phyloP scores from a whole-genome alignment of 2,329 filamentous ascomycete genomes.

The Aureobasidium sp. region DNA sequence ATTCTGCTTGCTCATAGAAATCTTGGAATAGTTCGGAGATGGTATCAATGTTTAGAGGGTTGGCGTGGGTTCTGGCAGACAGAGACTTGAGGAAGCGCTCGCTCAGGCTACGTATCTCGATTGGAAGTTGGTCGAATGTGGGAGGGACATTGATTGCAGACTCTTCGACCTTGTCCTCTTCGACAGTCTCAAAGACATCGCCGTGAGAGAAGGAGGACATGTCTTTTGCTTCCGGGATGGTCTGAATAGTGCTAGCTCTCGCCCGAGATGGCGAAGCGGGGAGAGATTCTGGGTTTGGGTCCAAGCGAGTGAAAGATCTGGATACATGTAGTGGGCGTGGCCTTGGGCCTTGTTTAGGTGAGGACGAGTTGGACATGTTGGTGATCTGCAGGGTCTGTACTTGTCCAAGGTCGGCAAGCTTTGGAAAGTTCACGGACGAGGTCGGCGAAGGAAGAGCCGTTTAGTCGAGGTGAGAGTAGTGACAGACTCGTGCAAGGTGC shows the following conservation, averaged over 20 bases:
- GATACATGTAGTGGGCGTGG: constrained; percentile 12
- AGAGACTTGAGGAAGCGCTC: constrained; percentile 92
- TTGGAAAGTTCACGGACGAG: neutral
- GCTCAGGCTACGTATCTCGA: constrained; percentile 83
- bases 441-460: neutral
- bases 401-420: neutral
- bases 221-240: constrained; percentile 38
- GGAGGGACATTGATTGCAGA: constrained; percentile 43
- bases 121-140: constrained; percentile 81
- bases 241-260: constrained; percentile 42
- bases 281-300: constrained; percentile 28
- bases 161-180: constrained; percentile 24
- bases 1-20: constrained; percentile 76
- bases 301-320: constrained; percentile 44
- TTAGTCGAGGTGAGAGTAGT: neutral
- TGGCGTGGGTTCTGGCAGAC: constrained; percentile 75
- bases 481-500: neutral
- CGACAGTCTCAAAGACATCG: constrained; percentile 32
- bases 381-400: constrained; percentile 1
- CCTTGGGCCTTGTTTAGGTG: neutral
- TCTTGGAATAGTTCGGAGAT: constrained; percentile 87
- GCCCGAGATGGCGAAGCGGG: constrained; percentile 29
- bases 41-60: constrained; percentile 74
- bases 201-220: constrained; percentile 21
- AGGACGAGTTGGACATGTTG: constrained; percentile 10